Base-by-base conservation (phyloP, 495 filamentous ascomycete genomes). In the Choiromyces venosus region DNA sequence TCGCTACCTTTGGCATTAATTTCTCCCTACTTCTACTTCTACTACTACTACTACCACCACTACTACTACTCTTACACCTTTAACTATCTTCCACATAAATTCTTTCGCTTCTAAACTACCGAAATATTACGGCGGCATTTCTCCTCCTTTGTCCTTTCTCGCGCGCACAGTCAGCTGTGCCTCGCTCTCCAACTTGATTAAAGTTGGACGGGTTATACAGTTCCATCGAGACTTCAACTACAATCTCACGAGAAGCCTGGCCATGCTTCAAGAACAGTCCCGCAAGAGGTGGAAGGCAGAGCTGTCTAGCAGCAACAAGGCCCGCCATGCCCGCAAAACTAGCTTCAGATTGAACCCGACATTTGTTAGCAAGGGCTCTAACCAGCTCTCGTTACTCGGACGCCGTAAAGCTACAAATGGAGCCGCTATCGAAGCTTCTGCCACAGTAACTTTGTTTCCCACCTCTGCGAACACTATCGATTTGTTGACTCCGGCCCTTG, bases 201-300 rank as follows among this genome's bases (percentile, higher is more conserved):
- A 33, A 33, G 52, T 61, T 61, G 52, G 52, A 61, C 52, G 10
- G 25, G 52, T 18, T n/a, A 25, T 52, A 52, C 44, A 52, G 44
- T 25, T 61, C 12, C 52, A 61, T 16, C 25, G 16, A 61, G 52
- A 29, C 25, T 16, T 33, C 52, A 61, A 61, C 52, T 29, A 5
- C 52, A 61, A 61, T 56, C 75, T 66, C 10, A 56, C 67, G 68
- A 77, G 69, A 38, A 69, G 69, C 38, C 69, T 69, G 69, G 72
- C 65, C 38, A 77, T 77, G 75, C 74, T 67, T 70, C 69, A 77
- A 77, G 75, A 77, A 39, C 74, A 73, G 69, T 70, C 75, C 64
- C 75, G 74, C 52, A 77, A 77, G 70, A 77, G 65, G 72, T 77
- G 75, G 75, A 77, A 67, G 70, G 71, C 74, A 44, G 75, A 77